Conservation (phyloP, 495 filamentous ascomycete genomes). For the Talaromyces stipitatus region DNA sequence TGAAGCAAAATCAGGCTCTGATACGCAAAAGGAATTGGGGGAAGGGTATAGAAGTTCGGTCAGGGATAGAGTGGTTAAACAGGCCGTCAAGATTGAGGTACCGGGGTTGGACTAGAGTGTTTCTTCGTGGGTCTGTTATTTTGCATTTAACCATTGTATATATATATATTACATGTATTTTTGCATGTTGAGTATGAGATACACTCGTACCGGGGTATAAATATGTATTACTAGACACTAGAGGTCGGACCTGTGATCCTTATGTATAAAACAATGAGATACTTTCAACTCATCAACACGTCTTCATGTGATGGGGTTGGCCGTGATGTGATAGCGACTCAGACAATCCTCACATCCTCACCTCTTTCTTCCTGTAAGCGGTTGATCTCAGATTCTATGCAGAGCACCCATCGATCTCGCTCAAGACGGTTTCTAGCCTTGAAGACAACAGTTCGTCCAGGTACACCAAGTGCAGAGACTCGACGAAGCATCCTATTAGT, state of each 20-base stretch:
- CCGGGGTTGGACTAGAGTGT: constrained; percentile 13
- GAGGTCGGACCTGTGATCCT: background rate
- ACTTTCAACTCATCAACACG: background rate
- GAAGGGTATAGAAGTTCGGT: constrained; percentile 33
- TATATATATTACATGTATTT: constrained; percentile 1
- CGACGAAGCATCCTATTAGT: constrained; percentile 36
- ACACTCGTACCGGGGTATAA: background rate
- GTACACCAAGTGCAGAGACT: constrained; percentile 51
- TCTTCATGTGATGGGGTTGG: background rate
- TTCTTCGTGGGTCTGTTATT: background rate
- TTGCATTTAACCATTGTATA: background rate
- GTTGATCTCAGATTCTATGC: constrained; percentile 67
- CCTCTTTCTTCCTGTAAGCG: constrained; percentile 46
- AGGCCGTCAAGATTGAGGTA: constrained; percentile 30
- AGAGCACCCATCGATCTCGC: constrained; percentile 70
- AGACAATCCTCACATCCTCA: constrained; percentile 55
- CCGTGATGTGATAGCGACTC: background rate
- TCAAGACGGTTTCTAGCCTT: constrained; percentile 63
- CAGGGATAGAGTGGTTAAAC: constrained; percentile 32
- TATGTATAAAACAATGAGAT: background rate
- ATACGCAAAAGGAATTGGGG: constrained; percentile 10
- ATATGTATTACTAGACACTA: background rate
- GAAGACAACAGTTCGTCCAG: constrained; percentile 63
- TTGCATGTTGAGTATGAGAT: background rate
- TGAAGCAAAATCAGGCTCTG: constrained; percentile 14